These are phyloP conservation scores for Solanum tarijense DNA, from an alignment of 257 asterid species.

Conservation along the genomic window DNA sequence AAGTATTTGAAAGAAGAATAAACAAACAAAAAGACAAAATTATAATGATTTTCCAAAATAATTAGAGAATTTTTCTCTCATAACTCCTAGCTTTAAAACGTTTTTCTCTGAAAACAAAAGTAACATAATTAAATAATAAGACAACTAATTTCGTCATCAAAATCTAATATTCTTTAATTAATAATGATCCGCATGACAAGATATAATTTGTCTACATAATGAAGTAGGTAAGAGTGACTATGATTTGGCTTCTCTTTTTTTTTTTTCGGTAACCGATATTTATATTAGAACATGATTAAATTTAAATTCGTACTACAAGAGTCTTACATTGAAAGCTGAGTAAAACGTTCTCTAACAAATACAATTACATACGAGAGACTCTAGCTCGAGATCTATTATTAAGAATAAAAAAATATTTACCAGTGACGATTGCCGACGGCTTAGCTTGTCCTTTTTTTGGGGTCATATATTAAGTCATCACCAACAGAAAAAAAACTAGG, in stretches of 20 bases:
- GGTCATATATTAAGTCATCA: background rate
- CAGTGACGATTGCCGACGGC: too few species aligned
- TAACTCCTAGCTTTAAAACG: background rate
- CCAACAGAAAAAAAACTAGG: background rate
- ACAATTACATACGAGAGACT: rapidly evolving
- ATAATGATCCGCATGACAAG: constrained; percentile 5
- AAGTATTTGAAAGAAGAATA: background rate
- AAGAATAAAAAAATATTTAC: background rate
- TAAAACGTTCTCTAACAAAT: background rate
- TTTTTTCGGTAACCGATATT: background rate
- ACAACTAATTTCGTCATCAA: constrained; percentile 14
- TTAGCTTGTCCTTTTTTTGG: too few species aligned
- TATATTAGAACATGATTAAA: background rate
- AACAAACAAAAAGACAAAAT: background rate
- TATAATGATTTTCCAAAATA: background rate
- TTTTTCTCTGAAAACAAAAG: background rate
- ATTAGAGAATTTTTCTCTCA: background rate
- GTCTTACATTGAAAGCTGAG: rapidly evolving
- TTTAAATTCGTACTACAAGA: background rate
- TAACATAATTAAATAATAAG: background rate
- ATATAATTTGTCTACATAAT: constrained; percentile 10
- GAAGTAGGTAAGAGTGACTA: constrained; percentile 16
- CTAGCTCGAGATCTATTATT: background rate
- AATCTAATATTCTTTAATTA: background rate
- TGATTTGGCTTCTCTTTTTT: background rate